Evolutionary conservation across 2,329 filamentous ascomycete species (phyloP), one percentile per base, ranked within the genome.

Genomic region (Alternaria gaisen): DNA sequence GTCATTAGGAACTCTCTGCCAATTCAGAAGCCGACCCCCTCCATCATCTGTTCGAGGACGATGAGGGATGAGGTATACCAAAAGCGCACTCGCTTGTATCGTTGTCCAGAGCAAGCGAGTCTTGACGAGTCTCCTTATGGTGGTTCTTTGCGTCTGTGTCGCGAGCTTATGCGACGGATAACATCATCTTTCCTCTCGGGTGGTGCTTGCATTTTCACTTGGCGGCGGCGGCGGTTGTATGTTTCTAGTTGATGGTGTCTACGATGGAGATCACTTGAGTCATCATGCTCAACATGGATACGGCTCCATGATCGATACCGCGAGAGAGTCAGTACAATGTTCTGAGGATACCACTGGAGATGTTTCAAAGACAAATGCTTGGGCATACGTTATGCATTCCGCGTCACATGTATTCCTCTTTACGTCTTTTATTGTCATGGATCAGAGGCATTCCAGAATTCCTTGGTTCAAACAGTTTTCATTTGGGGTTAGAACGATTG

Each of bases 141-240:
- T 65, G 70, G 70, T 65, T 63, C 57, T 70, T 61, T 70, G 58
- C 64, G 63, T 71, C 61, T 58, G 53, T 64, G 60, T 57, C 63
- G 57, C 60, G 61, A 66, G 63, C 64, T 68, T 63, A 72, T 69
- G 65, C 64, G 63, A 66, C 48, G 64, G 65, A 68, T 64, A 69
- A 69, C 65, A 70, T 66, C 68, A 75, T 75, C 61, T 68, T 68
- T 67, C 60, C 63, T 65, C 61, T 66, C 53, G 70, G 66, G 72
- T 69, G 70, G 69, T 63, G 60, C 62, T 66, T 77, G 76, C 75
- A 78, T 79, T 78, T 75, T 73, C 74, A 75, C 65, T 67, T 55
- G 76, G 72, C 46, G 77, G 77, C 66, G 75, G 76, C 74, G 77
- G 77, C 66, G 75, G 76, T 74, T 78, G 70, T 76, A 77, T 77